Conservation (phyloP, 2,329 filamentous ascomycete species). For the Biscogniauxia marginata region DNA sequence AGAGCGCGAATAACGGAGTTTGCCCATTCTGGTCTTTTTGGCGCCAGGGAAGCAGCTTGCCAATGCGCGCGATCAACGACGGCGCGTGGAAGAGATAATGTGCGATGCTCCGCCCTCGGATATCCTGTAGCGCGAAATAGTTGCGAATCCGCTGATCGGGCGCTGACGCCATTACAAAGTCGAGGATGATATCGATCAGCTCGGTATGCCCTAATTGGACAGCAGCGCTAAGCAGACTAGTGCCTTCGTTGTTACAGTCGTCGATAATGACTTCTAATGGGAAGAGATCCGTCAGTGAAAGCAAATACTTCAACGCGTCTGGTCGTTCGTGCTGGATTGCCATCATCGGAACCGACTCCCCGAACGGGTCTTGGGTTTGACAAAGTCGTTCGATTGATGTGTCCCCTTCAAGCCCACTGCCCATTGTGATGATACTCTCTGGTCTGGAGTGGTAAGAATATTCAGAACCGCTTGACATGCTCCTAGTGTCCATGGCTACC, state of each 20-base stretch:
- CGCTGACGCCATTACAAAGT: slow-evolving; percentile 62
- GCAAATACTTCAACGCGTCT: slow-evolving; percentile 73
- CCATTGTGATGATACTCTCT: slow-evolving; percentile 71
- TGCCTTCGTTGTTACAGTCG: slow-evolving; percentile 86
- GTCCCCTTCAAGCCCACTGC: slow-evolving; percentile 77
- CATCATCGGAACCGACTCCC: slow-evolving; percentile 89
- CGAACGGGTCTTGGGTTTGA: slow-evolving; percentile 66
- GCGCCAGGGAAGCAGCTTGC: slow-evolving; percentile 78
- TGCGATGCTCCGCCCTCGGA: slow-evolving; percentile 83
- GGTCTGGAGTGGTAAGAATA: slow-evolving; percentile 80
- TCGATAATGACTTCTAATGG: slow-evolving; percentile 68
- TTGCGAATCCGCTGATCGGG: slow-evolving; percentile 55
- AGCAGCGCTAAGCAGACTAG: slow-evolving; percentile 84
- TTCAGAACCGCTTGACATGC: slow-evolving; percentile 82
- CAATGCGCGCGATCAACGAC: slow-evolving; percentile 72
- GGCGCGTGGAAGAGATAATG: slow-evolving; percentile 96
- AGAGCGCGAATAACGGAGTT: slow-evolving; percentile 94
- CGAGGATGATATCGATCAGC: slow-evolving; percentile 72
- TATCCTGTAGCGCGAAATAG: slow-evolving; percentile 77
- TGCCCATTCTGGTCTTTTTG: slow-evolving; percentile 95
- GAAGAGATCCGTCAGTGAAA: slow-evolving; percentile 76
- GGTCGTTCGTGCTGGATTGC: slow-evolving; percentile 71
- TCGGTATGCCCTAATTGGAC: slow-evolving; percentile 79
- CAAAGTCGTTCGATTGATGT: slow-evolving; percentile 77
- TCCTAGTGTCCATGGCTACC: slow-evolving; percentile 87